Percentiles rank a stretch among this genome's conserved stretches.
These are phyloP conservation scores for Penicillium paneum DNA, from an alignment of 2,329 filamentous ascomycete genomes.

Conservation along the genomic window DNA sequence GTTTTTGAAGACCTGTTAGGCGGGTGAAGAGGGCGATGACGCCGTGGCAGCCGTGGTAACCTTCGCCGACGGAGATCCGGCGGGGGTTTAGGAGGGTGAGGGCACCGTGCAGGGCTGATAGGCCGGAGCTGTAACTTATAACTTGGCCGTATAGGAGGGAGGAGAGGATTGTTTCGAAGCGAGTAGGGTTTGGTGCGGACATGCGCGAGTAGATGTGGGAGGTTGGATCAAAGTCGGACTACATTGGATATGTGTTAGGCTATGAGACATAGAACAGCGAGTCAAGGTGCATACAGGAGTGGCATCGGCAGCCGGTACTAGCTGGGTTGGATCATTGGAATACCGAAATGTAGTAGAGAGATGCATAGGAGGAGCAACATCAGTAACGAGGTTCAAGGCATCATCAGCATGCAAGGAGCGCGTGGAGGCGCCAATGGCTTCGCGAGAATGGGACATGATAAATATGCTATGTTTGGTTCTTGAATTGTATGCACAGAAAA, in stretches of 20 bases:
- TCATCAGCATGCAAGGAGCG: conserved; percentile 80
- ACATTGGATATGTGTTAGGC: neutral
- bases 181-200: conserved; percentile 73
- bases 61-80: conserved; percentile 74
- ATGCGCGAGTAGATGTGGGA: conserved; percentile 80
- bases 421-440: conserved; percentile 54
- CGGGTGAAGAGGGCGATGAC: conserved; percentile 71
- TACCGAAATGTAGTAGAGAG: conserved; percentile 92
- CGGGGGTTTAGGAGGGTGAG: conserved; percentile 80
- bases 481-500: conserved; percentile 21
- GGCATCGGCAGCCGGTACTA: conserved; percentile 51
- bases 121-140: conserved; percentile 78
- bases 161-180: conserved; percentile 78
- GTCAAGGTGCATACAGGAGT: conserved; percentile 49
- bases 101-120: conserved; percentile 83
- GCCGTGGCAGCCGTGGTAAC: conserved; percentile 93
- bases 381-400: conserved; percentile 66
- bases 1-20: conserved; percentile 69
- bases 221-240: conserved; percentile 26
- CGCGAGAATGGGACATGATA: conserved; percentile 26
- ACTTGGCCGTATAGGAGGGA: conserved; percentile 63
- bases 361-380: conserved; percentile 86
- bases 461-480: conserved; percentile 20
- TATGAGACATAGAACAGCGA: neutral
- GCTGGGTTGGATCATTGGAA: conserved; percentile 62